Evolutionary conservation across 139 green algal genomes (phyloP), one percentile per base, ranked within the genome.

Genomic region (Chlamydomonas sp.): DNA sequence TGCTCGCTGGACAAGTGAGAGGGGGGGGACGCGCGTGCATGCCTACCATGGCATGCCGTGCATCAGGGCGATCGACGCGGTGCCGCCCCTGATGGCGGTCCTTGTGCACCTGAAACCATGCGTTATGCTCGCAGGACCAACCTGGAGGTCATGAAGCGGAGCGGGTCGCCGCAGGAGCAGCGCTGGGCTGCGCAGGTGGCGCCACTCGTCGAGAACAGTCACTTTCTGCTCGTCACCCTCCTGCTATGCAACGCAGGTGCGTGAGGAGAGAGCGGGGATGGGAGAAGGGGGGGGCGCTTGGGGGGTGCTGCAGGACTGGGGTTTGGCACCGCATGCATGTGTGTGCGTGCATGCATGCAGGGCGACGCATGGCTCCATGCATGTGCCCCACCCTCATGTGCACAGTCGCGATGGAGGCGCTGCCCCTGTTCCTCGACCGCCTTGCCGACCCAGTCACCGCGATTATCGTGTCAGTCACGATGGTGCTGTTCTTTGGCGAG

Each of bases 401-500:
- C 50, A 34, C 34, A 69, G 62, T 8, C 34, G 62, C 62, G 36
- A 69, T 72, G 67, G 36, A 83, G 77, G 79, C 89, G 5, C 82
- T 94, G 34, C 90, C 88, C 0, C 73, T 95, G 30, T 90, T 94
- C 58, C 72, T 93, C 35, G 82, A 94, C 70, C 71, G 81, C 0
- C 73, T 92, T 39, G 80, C 82, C 10, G 76, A 89, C 59, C 85
- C 85, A 0, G 31, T 88, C 10, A 81, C 79, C 0, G 88, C 89
- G 28, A 79, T 96, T 22, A 34, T 92, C 1, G 28, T 83, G 8
- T 83, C 77, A 3, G 77, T 79, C 3, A 79, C 77, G 4, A 73
- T 73, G 1, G 77, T 83, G 48, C 79, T 96, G 1, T 72, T 96
- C 0, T 95, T 97, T 74, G 93, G 93, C 1, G 89, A 96, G 81